phyloP scores from a whole-genome alignment of 108 stramenopile genomes.

The Discostella stelligeroides region DNA sequence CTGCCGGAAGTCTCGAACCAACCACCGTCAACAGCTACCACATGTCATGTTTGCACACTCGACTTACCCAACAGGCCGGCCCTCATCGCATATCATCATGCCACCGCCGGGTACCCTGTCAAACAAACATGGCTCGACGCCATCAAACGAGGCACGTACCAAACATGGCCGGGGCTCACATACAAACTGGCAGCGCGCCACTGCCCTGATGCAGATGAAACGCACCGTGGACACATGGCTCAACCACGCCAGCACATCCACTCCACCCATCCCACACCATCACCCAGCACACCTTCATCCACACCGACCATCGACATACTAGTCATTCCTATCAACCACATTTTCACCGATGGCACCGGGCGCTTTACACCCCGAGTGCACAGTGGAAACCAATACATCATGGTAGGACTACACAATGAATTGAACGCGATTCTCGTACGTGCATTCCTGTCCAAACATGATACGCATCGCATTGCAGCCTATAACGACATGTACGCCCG shows the following conservation, averaged over 20 bases:
- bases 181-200: background rate
- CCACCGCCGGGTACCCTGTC: background rate
- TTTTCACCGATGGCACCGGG: background rate
- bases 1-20: no score
- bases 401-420: background rate
- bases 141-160: background rate
- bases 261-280: background rate
- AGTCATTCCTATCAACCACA: background rate
- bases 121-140: background rate
- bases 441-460: background rate
- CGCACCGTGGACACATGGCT: background rate
- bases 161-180: background rate
- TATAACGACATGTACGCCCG: background rate
- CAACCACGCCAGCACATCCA: background rate
- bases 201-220: slow-evolving; percentile 2
- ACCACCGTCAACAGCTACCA: no score
- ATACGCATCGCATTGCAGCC: background rate
- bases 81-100: background rate
- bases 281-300: background rate
- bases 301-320: background rate
- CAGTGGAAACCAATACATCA: slow-evolving; percentile 1
- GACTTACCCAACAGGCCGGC: background rate
- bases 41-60: background rate
- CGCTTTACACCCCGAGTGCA: background rate
- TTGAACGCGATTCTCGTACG: background rate